These are phyloP conservation scores for Scedosporium boydii DNA, from an alignment of 2,329 filamentous ascomycete genomes.

Conservation along the genomic window DNA sequence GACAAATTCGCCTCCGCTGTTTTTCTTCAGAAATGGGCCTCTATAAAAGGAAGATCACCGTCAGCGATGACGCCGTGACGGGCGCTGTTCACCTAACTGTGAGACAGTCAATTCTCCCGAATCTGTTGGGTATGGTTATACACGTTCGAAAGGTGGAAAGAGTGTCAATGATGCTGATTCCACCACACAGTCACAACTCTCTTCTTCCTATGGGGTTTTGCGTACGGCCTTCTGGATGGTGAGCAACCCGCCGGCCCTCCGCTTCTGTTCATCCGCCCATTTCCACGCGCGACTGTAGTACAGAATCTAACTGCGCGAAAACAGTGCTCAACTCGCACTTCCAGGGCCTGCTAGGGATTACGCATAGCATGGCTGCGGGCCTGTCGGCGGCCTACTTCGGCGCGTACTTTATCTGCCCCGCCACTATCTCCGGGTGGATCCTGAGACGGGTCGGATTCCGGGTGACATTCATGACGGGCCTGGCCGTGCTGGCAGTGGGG, in stretches of 20 bases:
- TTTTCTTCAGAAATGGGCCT: no score
- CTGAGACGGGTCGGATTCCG: constrained; percentile 57
- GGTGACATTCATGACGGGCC: constrained; percentile 58
- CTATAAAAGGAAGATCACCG: constrained; percentile 7
- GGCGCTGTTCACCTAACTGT: constrained; percentile 5
- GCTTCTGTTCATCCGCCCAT: no score
- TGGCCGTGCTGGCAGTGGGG: constrained; percentile 56
- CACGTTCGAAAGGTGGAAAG: not conserved
- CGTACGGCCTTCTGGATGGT: constrained; percentile 31
- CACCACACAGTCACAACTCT: constrained; percentile 26
- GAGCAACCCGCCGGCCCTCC: no score
- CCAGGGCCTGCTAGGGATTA: constrained; percentile 32
- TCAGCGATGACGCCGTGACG: not conserved
- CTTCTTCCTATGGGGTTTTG: constrained; percentile 38
- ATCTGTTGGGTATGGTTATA: not conserved
- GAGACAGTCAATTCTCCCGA: constrained; percentile 8
- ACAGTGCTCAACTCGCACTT: constrained; percentile 40
- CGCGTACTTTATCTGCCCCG: constrained; percentile 27
- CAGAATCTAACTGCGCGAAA: not conserved
- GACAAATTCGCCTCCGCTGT: no score
- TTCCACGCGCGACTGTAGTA: not conserved
- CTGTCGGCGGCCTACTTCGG: constrained; percentile 44
- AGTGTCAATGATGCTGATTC: not conserved
- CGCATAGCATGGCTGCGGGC: constrained; percentile 33
- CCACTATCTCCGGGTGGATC: constrained; percentile 36